Conservation (phyloP, 2,329 filamentous ascomycete species). For the Aureobasidium mangrovei region DNA sequence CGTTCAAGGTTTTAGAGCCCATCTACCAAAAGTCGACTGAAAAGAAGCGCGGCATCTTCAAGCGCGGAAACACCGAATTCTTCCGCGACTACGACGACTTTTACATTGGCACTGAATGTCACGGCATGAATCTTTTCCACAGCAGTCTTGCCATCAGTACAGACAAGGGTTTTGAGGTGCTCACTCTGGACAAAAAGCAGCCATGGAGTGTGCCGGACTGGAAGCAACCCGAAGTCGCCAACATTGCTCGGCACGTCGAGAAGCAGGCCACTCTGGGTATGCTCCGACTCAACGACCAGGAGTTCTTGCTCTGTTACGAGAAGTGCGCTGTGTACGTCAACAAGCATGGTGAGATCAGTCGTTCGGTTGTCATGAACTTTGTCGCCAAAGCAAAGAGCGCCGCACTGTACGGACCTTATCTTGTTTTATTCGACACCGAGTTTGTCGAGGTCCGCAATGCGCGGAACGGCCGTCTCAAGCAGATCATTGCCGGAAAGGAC, state of each 20-base stretch:
- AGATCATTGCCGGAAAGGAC: constrained; percentile 87
- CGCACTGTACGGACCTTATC: constrained; percentile 83
- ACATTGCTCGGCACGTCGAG: constrained; percentile 74
- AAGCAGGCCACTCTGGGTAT: constrained; percentile 85
- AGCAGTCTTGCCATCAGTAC: constrained; percentile 87
- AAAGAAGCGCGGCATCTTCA: constrained; percentile 63
- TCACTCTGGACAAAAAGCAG: constrained; percentile 95
- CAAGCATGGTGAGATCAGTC: constrained; percentile 91
- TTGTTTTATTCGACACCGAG: constrained; percentile 88
- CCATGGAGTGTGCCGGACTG: constrained; percentile 89
- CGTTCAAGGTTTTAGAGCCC: constrained; percentile 91
- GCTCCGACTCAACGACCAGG: constrained; percentile 87
- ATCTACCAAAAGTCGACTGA: constrained; percentile 88
- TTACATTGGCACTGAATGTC: constrained; percentile 93
- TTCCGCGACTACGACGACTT: constrained; percentile 99
- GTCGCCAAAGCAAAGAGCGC: constrained; percentile 85
- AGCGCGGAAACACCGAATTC: constrained; percentile 74
- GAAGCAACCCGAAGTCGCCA: constrained; percentile 65
- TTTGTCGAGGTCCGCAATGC: constrained; percentile 97
- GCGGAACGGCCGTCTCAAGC: constrained; percentile 83
- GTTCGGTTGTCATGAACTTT: constrained; percentile 96
- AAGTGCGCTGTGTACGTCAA: constrained; percentile 97
- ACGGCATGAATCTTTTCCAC: constrained; percentile 91
- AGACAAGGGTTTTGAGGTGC: constrained; percentile 84
- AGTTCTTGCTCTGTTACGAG: constrained; percentile 84